phyloP scores from a whole-genome alignment of 345 rosid genomes.

The Hibiscus trionum region DNA sequence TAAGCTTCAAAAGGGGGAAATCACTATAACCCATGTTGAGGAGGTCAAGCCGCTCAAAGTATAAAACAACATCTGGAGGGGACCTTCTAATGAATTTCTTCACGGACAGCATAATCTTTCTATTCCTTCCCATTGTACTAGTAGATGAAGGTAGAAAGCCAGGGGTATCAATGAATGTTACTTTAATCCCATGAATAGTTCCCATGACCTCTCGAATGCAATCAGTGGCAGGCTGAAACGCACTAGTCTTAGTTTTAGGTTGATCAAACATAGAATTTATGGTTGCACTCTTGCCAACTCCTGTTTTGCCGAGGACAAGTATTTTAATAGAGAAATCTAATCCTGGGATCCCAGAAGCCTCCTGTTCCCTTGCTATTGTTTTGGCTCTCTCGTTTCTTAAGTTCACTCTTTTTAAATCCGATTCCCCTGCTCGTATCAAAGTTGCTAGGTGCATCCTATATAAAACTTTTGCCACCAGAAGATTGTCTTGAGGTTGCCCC shows the following conservation, averaged over 20 bases:
- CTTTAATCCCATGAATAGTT: conserved; percentile 55
- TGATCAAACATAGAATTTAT: conserved; percentile 79
- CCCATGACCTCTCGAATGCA: conserved; percentile 63
- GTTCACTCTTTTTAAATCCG: conserved; percentile 52
- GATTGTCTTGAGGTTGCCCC: conserved; percentile 52
- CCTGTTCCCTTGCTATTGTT: conserved; percentile 60
- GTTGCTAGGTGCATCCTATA: conserved; percentile 72
- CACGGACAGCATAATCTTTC: conserved; percentile 60
- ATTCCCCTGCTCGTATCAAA: conserved; percentile 66
- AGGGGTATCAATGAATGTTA: conserved; percentile 87
- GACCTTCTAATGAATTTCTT: conserved; percentile 58
- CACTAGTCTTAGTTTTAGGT: conserved; percentile 55
- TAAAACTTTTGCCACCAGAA: conserved; percentile 70
- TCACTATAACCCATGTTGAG: conserved; percentile 55
- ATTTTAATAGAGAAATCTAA: conserved; percentile 61
- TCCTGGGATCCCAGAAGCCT: conserved; percentile 59
- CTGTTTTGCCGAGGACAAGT: conserved; percentile 84
- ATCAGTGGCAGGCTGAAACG: conserved; percentile 69
- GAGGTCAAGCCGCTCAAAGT: conserved; percentile 72
- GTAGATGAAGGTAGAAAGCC: conserved; percentile 59
- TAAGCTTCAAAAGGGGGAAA: conserved; percentile 66
- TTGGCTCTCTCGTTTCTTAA: conserved; percentile 43
- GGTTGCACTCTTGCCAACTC: conserved; percentile 97
- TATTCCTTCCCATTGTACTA: conserved; percentile 54
- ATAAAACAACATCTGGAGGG: conserved; percentile 79